Conservation (phyloP, 1,284 basidiomycete species). For the Leccinum insolens region DNA sequence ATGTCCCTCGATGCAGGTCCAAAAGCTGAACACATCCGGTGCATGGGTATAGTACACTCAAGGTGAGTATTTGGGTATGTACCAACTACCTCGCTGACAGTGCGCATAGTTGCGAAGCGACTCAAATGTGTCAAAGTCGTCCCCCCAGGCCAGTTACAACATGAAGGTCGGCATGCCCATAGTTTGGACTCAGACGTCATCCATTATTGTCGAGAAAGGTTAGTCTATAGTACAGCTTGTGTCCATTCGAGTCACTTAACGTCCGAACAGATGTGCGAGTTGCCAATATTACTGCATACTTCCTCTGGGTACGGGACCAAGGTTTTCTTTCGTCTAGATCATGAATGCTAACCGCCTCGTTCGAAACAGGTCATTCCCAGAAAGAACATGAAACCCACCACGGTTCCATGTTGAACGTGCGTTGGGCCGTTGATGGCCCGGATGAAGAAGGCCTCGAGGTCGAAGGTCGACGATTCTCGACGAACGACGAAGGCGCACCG, state of each 20-base stretch:
- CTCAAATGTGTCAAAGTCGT: slow-evolving; percentile 50
- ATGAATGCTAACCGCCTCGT: background rate
- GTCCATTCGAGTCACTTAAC: slow-evolving; percentile 12
- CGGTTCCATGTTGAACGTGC: slow-evolving; percentile 59
- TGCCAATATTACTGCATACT: slow-evolving; percentile 63
- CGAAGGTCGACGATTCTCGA: slow-evolving; percentile 53
- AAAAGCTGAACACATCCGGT: too few species aligned
- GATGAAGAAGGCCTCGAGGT: slow-evolving; percentile 50
- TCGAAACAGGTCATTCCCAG: slow-evolving; percentile 51
- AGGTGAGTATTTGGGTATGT: background rate
- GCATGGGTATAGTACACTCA: too few species aligned
- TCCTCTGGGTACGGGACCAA: slow-evolving; percentile 44
- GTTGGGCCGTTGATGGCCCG: slow-evolving; percentile 55
- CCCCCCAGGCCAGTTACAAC: slow-evolving; percentile 41
- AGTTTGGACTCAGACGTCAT: slow-evolving; percentile 40
- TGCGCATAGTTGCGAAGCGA: slow-evolving; percentile 47
- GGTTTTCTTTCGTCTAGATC: background rate
- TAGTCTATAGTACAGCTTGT: slow-evolving; percentile 8
- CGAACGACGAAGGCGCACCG: slow-evolving; percentile 60
- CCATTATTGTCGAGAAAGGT: slow-evolving; percentile 55
- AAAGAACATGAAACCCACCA: slow-evolving; percentile 61
- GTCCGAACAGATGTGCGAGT: slow-evolving; percentile 44
- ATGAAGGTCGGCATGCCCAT: slow-evolving; percentile 52
- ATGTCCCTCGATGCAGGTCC: background rate
- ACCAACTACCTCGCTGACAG: background rate